Percentiles rank a stretch among this genome's conserved stretches.
These are phyloP conservation scores for Fomitopsis schrenkii DNA, from an alignment of 1,284 basidiomycete genomes.

Conservation along the genomic window DNA sequence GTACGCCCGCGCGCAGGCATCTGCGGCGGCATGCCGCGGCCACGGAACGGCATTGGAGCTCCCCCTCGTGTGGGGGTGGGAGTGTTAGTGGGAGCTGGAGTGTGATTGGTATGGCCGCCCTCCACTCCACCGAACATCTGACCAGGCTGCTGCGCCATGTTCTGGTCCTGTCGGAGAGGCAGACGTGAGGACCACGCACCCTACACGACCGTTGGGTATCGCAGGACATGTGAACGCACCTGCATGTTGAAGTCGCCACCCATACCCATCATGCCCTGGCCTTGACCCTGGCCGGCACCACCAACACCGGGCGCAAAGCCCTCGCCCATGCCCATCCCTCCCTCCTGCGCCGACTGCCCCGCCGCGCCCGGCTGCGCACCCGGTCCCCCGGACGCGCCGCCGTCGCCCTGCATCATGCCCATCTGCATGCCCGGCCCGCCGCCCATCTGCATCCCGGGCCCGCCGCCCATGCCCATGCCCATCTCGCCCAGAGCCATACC, in stretches of 20 bases:
- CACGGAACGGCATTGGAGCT: constrained; percentile 49
- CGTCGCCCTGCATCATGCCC: constrained; percentile 20
- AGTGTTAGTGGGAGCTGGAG: constrained; percentile 26
- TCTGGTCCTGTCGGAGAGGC: constrained; percentile 31
- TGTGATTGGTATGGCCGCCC: constrained; percentile 31
- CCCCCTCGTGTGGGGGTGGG: constrained; percentile 36
- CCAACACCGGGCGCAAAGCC: constrained; percentile 20
- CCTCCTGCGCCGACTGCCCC: constrained; percentile 22
- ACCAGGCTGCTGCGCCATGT: constrained; percentile 48
- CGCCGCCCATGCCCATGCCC: constrained; percentile 42
- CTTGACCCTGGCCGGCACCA: constrained; percentile 27
- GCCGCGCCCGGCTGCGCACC: constrained; percentile 16
- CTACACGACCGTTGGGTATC: not conserved
- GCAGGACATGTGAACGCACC: constrained; percentile 35
- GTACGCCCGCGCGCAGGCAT: constrained; percentile 28
- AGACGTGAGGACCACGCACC: not conserved
- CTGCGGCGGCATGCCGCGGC: constrained; percentile 37
- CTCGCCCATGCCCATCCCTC: constrained; percentile 44
- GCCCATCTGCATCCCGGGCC: constrained; percentile 45
- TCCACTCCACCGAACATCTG: constrained; percentile 58
- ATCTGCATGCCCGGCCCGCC: constrained; percentile 6
- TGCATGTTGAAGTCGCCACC: constrained; percentile 39
- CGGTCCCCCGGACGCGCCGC: not conserved
- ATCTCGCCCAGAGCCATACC: constrained; percentile 45
- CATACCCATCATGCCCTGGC: constrained; percentile 33